Conservation (phyloP, 176 grass and related monocot genomes). For the Oryza punctata region DNA sequence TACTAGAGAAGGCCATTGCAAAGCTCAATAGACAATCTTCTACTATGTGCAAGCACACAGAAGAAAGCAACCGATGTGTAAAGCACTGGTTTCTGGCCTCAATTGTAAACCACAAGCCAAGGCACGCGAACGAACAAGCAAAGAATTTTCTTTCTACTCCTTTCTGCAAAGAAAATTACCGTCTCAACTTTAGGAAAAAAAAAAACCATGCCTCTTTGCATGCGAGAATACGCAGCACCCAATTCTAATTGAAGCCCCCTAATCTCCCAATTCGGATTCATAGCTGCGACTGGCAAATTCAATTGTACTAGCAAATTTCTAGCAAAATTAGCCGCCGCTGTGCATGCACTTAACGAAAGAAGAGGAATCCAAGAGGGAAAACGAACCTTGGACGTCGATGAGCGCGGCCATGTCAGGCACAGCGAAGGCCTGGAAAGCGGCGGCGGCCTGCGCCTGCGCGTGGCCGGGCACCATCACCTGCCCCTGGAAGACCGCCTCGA, state of each 20-base stretch:
- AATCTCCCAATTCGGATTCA: not conserved
- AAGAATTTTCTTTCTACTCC: not conserved
- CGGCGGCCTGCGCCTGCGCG: not conserved
- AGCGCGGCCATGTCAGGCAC: slow-evolving; percentile 47
- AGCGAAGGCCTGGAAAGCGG: slow-evolving; percentile 34
- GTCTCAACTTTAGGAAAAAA: not conserved
- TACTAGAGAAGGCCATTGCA: not conserved
- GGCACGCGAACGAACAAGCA: not conserved
- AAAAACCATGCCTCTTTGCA: not conserved
- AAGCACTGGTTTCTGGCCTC: not conserved
- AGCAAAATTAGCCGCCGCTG: not conserved
- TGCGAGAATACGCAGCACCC: not conserved
- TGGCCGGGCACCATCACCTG: slow-evolving; percentile 38
- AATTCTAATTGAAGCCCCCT: not conserved
- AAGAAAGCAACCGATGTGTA: not conserved
- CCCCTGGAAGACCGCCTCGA: slow-evolving; percentile 25
- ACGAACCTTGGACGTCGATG: slow-evolving; percentile 65
- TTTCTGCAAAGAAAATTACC: not conserved
- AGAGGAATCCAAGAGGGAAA: not conserved
- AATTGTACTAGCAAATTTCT: not conserved
- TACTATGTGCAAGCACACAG: not conserved
- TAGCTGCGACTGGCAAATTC: not conserved
- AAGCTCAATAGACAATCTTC: not conserved
- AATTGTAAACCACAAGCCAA: not conserved
- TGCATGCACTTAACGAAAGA: not conserved